Evolutionary conservation across 495 filamentous ascomycete genomes (phyloP), one percentile per base, ranked within the genome.

Genomic region (Halenospora varia): DNA sequence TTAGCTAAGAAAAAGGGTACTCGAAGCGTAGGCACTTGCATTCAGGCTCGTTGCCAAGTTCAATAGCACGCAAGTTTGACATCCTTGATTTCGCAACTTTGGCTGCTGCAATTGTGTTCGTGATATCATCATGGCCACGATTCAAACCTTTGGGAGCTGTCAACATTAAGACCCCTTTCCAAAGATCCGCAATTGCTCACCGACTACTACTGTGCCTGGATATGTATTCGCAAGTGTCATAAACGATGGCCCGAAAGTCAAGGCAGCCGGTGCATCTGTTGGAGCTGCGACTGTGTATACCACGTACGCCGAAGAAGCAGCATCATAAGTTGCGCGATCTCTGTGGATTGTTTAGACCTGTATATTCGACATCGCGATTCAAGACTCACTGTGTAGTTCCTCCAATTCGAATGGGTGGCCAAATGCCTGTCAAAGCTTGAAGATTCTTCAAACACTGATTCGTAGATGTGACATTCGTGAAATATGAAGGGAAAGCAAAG

Each of bases 11-110:
- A 46, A 18, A 42, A 48, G 20, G 20, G 2, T 44, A n/a, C n/a
- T n/a, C n/a, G n/a, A 49, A 48, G 59, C 66, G 29, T 64, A 55
- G 61, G 22, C 24, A 59, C 76, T 57, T 67, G 81, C 82, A 84
- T 61, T 84, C 80, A 0, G 82, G 81, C 53, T 85, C 82, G 51
- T 86, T 86, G 1, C 82, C 81, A 1, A 86, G 69, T 61, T 86
- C 83, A 44, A 86, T 78, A 1, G 81, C 77, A 25, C 80, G 71
- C 19, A 85, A 63, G 55, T 82, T 84, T 9, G 56, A 62, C 45
- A 82, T 76, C 24, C 74, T 66, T 0, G 57, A 59, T 18, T 75
- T 71, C 0, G 74, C 78, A 1, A 77, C 65, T 40, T 70, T 74
- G 0, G 82, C 80, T 1, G 83, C 82, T 0, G 72, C 70, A 41